Evolutionary conservation across 2,329 filamentous ascomycete genomes (phyloP), one percentile per base, ranked within the genome.

Genomic region (Calonectria crousiana): DNA sequence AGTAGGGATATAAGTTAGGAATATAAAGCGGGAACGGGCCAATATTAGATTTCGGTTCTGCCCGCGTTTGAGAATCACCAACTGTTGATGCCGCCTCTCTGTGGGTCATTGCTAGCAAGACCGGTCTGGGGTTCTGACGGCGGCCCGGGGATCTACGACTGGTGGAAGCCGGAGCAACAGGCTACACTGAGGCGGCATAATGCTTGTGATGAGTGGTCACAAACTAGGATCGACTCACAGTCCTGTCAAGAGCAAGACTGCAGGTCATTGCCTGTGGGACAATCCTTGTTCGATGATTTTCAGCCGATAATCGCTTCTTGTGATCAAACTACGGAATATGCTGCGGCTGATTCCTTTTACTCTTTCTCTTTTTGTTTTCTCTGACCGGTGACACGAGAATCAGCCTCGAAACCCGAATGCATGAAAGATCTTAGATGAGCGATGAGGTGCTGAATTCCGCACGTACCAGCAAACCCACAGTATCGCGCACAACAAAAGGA

Each of bases 381-480:
- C 34, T 65, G 20, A 8, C 52, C 16, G 30, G 51, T 70, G 74
- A 72, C 65, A 67, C 72, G 67, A 76, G 67, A 49, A 64, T 73
- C 34, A 66, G 67, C 65, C 49, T 72, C 70, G 51, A 30, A 52
- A 47, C 34, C 60, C 18, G 62, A 66, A 58, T 68, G 70, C 53
- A 75, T 72, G 56, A 70, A 72, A 65, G 36, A 70, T 71, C 66
- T 65, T 69, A 72, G 58, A 73, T 73, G 71, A 76, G 69, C 49
- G 51, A 26, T 34, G 51, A 69, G 18, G 32, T 58, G 41, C 60
- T 49, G 53, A 53, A 62, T 62, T 34, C 51, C 23, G 60, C 58
- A 73, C 51, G 60, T 28, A 18, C 71, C 71, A 49, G 14, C 6
- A 36, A 64, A 58, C n/a, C 41, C 65, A 36, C 51, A 30, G 30